Evolutionary conservation across 352 stramenopile genomes (phyloP).

Genomic region (Globisporangium recalcitrans): DNA sequence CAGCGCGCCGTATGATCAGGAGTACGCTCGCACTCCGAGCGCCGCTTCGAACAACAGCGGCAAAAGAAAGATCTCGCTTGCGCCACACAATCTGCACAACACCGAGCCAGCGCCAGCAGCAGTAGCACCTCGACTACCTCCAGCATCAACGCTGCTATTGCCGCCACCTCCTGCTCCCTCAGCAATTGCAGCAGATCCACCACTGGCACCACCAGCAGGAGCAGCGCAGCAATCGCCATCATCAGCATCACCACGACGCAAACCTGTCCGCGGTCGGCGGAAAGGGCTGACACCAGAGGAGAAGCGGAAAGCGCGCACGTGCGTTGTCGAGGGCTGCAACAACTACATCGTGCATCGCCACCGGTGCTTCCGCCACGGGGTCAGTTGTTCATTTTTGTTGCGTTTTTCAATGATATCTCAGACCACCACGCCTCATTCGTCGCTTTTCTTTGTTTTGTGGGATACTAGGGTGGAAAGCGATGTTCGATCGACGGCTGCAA

Average conservation of each 20-base stretch:
- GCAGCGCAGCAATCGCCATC: not conserved
- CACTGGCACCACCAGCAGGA: not conserved
- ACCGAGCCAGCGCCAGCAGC: not conserved
- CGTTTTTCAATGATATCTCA: too few relatives aligned
- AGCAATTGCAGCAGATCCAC: not conserved
- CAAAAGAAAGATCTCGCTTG: not conserved
- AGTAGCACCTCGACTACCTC: not conserved
- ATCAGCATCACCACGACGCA: not conserved
- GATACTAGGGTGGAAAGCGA: conserved; percentile 29
- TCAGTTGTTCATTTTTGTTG: conserved; percentile 14
- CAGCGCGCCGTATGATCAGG: not conserved
- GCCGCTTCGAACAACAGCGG: not conserved
- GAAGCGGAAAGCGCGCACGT: conserved; percentile 31
- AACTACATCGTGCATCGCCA: conserved; percentile 48
- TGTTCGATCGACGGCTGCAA: conserved; percentile 26
- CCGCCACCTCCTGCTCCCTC: not conserved
- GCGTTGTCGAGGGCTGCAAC: conserved; percentile 31
- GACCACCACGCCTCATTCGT: too few relatives aligned
- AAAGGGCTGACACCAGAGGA: conserved; percentile 21
- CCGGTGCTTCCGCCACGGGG: conserved; percentile 39
- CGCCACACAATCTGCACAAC: not conserved
- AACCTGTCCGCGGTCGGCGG: not conserved
- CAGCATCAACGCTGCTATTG: not conserved
- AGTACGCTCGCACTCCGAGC: not conserved
- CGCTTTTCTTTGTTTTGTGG: not conserved